A percentile compares a stretch with the other conserved stretches of the same genome.
These are phyloP conservation scores for Kuraishia hungarica DNA, from an alignment of 805 yeast genomes.

Conservation along the genomic window DNA sequence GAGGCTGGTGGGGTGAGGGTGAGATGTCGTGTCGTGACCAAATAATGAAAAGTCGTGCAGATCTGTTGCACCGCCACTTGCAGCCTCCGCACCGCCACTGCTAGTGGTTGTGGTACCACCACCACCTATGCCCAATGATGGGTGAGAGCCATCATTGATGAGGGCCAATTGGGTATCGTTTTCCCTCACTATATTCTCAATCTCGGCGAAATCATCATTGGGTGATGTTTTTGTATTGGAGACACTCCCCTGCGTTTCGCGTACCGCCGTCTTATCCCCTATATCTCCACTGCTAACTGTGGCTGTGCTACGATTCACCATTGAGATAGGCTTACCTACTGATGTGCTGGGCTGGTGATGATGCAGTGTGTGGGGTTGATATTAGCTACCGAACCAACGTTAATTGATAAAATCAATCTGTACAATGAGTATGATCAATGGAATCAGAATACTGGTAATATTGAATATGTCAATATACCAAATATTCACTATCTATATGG, in stretches of 20 bases:
- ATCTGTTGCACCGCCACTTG: not conserved
- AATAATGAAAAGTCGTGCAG: not conserved
- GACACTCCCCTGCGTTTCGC: not conserved
- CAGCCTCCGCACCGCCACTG: not conserved
- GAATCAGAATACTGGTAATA: too few species aligned
- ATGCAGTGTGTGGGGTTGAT: too few species aligned
- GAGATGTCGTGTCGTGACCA: not conserved
- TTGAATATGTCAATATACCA: too few species aligned
- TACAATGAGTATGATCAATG: too few species aligned
- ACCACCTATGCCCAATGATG: not conserved
- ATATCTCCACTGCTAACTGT: not conserved
- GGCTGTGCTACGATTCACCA: not conserved
- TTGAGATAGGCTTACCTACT: not conserved
- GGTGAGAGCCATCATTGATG: not conserved
- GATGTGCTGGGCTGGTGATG: too few species aligned
- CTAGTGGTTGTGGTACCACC: not conserved
- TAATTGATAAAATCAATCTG: too few species aligned
- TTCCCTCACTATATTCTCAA: not conserved
- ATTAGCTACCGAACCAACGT: too few species aligned
- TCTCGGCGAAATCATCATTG: not conserved
- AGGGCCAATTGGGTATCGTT: not conserved
- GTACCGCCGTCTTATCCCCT: not conserved
- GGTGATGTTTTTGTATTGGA: not conserved
- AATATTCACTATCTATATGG: too few species aligned
- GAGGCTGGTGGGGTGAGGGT: not conserved